Conservation (phyloP, 176 grass and related monocot genomes). For the Paspalum notatum region DNA sequence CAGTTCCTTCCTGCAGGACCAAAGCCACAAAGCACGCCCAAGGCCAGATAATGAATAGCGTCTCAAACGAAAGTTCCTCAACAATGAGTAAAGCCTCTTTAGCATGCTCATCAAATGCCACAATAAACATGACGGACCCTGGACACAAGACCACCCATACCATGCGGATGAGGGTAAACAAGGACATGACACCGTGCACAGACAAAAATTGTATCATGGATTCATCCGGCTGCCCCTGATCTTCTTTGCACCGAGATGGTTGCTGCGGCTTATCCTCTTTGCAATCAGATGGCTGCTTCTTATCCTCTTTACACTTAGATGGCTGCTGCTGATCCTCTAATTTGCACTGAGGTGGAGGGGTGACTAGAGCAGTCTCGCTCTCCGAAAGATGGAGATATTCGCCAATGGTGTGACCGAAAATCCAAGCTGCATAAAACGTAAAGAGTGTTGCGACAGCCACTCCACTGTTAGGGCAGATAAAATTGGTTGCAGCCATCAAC, state of each 20-base stretch:
- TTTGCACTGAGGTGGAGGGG: background rate
- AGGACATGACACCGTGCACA: background rate
- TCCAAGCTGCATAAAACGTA: background rate
- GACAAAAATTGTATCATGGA: rapidly evolving
- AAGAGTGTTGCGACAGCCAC: background rate
- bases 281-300: background rate
- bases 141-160: background rate
- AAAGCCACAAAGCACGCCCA: background rate
- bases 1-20: background rate
- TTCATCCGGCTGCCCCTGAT: background rate
- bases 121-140: background rate
- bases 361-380: background rate
- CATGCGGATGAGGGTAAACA: background rate
- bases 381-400: background rate
- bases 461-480: background rate
- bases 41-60: background rate
- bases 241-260: too few relatives aligned
- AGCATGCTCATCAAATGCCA: background rate
- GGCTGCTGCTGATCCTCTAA: too few relatives aligned
- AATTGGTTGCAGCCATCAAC: background rate
- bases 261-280: too few relatives aligned
- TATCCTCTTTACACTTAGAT: background rate
- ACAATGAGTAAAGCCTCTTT: background rate
- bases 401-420: background rate
- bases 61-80: background rate